Base-by-base conservation (phyloP, 2,329 filamentous ascomycete genomes). In the Epicoccum sorghinum region DNA sequence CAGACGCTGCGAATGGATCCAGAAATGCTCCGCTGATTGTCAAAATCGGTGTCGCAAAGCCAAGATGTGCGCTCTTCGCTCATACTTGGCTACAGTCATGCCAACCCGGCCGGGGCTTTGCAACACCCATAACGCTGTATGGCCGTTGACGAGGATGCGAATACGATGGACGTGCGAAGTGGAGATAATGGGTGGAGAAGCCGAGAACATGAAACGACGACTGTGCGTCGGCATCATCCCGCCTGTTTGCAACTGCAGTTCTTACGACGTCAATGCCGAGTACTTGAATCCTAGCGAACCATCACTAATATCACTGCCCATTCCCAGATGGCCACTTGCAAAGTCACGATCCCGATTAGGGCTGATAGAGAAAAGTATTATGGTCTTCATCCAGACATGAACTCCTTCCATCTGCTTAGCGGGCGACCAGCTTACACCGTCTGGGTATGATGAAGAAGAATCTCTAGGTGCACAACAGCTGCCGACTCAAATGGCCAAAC, bases 71-170 rank as follows among this genome's bases (percentile, higher is more conserved):
- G 13, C 24, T 23, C 18, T 18, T 14, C 30, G 38, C 7, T 37
- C 3, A n/a, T 13, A 8, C 50, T 52, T 52, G 50, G 50, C 43
- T 47, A 38, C 47, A 29, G 43, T 52, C 47, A 52, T 7, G 27
- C 29, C 37, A 22, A 47, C 27, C 13, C 29, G 32, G 3, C 27
- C 7, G 29, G 24, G 39, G 33, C 33, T 36, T 50, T 32, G 43
- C 43, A 38, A 30, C 43, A 12, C 29, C 25, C 27, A 9, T 12
- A 22, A 33, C 8, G 24, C 24, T 18, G 25, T 23, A 24, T 42
- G n/a, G 18, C 23, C 18, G 25, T 39, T 47, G 50, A 47, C 42
- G 43, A 47, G 18, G 37, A 37, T 37, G 42, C 43, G 43, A 52
- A 43, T 10, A n/a, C 23, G 7, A 38, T 47, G 50, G 50, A 36